Base-by-base conservation (phyloP, 306 rosid genomes). In the Trifolium dubium region DNA sequence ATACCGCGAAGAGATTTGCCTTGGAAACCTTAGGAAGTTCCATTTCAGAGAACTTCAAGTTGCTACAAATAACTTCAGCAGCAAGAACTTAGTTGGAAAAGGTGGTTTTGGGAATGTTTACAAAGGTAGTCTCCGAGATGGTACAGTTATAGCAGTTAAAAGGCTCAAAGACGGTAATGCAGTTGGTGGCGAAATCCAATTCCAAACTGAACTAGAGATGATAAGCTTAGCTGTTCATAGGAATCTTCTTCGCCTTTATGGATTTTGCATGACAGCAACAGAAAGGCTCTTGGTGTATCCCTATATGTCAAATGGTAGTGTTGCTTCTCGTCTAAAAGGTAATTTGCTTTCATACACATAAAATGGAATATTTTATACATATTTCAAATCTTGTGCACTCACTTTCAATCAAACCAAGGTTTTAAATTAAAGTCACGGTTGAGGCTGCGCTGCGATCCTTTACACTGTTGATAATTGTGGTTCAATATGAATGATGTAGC, bases 81-180 rank as follows among this genome's bases (percentile, higher is more conserved):
- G 88, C 85, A 91, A 89, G 70, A 89, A 91, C 82, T 76, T 94
- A 86, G 50, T 92, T 28, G 99, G 97, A 0, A 91, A 88, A 79
- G 99, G 99, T 11, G 99, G 99, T 11, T 94, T 88, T 23, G 99
- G 97, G 50, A 82, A 94, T 83, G 99, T 94, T n/a, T 94, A 89
- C 84, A 94, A 89, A 89, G 99, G 97, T 34, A 80, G 69, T 79
- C 96, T 94, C 29, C 79, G 83, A 51, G 97, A 94, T 56, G 96
- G 97, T 12, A 81, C 90, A 18, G 80, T 88, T 28, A 77, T 90
- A 84, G 99, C 99, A 2, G 96, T 94, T 5, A 94, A 94, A 72
- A 87, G 99, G 85, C 90, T 88, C 13, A 94, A 84, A 84, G 99
- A 94, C 73, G 96, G 96, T 7, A 91, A 90, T 77, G 92, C 96